phyloP scores from a whole-genome alignment of 345 rosid genomes.

The Hibiscus mutabilis region DNA sequence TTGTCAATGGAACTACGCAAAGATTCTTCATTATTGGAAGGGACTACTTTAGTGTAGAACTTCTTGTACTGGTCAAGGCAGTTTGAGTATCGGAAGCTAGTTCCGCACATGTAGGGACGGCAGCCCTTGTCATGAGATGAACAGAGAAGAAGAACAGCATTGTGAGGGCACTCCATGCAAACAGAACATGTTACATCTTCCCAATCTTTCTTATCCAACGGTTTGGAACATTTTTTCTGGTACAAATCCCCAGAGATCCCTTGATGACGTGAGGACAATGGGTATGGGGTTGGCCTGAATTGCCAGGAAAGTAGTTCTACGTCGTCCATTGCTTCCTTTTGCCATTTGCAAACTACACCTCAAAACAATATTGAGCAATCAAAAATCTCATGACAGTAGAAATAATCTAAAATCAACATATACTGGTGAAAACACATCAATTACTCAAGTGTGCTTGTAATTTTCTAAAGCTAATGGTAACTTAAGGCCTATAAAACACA shows the following conservation, averaged over 20 bases:
- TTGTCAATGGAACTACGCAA: slow-evolving; percentile 24
- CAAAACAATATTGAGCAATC: not conserved
- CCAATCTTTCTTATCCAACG: slow-evolving; percentile 71
- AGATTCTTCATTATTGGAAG: slow-evolving; percentile 22
- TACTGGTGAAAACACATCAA: not conserved
- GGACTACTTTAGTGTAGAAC: slow-evolving; percentile 56
- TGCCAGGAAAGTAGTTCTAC: slow-evolving; percentile 48
- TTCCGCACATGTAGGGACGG: slow-evolving; percentile 97
- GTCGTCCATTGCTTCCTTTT: slow-evolving; percentile 53
- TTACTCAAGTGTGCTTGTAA: not conserved
- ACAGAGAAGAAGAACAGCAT: slow-evolving; percentile 94
- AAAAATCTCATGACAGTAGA: not conserved
- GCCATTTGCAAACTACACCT: slow-evolving; percentile 42
- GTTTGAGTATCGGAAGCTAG: slow-evolving; percentile 88
- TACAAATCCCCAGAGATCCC: slow-evolving; percentile 27
- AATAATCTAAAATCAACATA: not conserved
- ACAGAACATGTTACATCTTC: slow-evolving; percentile 87
- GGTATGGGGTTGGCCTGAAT: slow-evolving; percentile 49
- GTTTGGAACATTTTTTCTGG: slow-evolving; percentile 41
- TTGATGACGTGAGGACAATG: slow-evolving; percentile 27
- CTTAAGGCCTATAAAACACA: not conserved
- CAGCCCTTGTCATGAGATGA: slow-evolving; percentile 97
- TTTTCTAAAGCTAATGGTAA: not conserved
- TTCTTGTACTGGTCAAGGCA: slow-evolving; percentile 93
- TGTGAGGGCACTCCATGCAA: slow-evolving; percentile 97